Evolutionary conservation across 2,329 filamentous ascomycete species (phyloP), one percentile per base, ranked within the genome.

Genomic region (Alternaria longipes): DNA sequence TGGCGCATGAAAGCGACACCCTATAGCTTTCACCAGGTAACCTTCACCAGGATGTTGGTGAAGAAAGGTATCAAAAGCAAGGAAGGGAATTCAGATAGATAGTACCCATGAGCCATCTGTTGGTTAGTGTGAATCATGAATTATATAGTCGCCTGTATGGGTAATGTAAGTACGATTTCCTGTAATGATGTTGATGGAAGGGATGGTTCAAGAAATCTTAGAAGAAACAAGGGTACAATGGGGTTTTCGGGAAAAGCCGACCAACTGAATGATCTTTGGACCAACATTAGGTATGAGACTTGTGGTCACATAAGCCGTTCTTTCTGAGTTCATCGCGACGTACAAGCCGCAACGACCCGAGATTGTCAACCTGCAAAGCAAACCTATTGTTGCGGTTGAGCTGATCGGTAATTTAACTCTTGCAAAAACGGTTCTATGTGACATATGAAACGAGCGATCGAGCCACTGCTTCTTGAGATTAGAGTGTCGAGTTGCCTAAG

Each of bases 11-110:
- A 24, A 50, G 32, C 16, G 46, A 24, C 20, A 12, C 30, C 22
- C 30, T 16, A 49, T 34, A 50, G 46, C 46, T 50, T 38, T 50
- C 46, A 50, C 32, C 30, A n/a, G 7, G 32, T 50, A 32, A 50
- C 16, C 5, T 8, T 26, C 32, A 24, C 46, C 32, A 36, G 8
- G 12, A 24, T n/a, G 20, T 38, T 12, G 3, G 46, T 24, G 5
- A 38, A 24, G 32, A 50, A n/a, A 50, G 8, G 14, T 5, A 3
- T 49, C 30, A 16, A 16, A 49, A n/a, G 18, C 16, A 36, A 3
- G 18, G 1, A 16, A 24, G 20, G 20, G 11, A 4, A n/a, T 5
- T 2, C 45, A 7, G 14, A n/a, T 49, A 12, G 28, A 14, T 8
- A 14, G 46, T 8, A 34, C 2, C 16, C 22, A 18, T 18, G 30